Evolutionary conservation across 176 grass and related monocot species (phyloP).

Genomic region (Hordeum vulgare): DNA sequence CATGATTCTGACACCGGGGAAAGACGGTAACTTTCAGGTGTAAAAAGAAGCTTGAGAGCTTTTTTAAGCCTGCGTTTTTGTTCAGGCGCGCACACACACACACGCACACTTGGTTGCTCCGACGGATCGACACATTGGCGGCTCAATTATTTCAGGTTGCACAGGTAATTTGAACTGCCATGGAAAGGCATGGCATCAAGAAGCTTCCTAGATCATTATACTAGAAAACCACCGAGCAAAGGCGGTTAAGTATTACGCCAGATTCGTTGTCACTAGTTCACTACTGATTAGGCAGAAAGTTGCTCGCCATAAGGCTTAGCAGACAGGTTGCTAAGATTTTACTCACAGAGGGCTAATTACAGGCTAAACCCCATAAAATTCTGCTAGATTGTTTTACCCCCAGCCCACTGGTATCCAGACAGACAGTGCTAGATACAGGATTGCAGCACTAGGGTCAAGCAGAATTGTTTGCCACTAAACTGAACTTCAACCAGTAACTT

Average conservation of each 20-base stretch:
- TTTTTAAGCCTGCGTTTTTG: not conserved
- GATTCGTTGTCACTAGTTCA: slow-evolving; percentile 29
- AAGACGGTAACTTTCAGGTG: slow-evolving; percentile 41
- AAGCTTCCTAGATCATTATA: slow-evolving; percentile 10
- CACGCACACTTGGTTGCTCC: not conserved
- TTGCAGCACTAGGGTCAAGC: not conserved
- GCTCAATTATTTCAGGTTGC: slow-evolving; percentile 20
- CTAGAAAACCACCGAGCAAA: slow-evolving; percentile 10
- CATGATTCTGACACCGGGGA: slow-evolving; percentile 36
- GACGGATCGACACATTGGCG: slow-evolving; percentile 26
- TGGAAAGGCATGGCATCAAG: slow-evolving; percentile 19
- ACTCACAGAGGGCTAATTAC: not conserved
- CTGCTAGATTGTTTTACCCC: not conserved
- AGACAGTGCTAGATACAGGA: not conserved
- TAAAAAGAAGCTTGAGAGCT: slow-evolving; percentile 23
- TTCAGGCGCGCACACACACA: not conserved
- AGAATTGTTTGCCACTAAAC: not conserved
- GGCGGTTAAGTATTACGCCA: slow-evolving; percentile 13
- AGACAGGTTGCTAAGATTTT: not conserved
- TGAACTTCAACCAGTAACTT: not conserved
- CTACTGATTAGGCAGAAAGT: slow-evolving; percentile 44
- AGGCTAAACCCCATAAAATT: not conserved
- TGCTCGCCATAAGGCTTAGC: not conserved
- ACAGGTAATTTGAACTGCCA: slow-evolving; percentile 5
- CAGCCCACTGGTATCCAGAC: not conserved